Conservation (phyloP, 176 grass and related monocot species). For the bread wheat (Triticum aestivum) region IWGSC_CS_RefSeq_v2.1 NC_057804.1:564034003-564034502, state of each 20-base stretch:
- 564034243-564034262: slow-evolving; percentile 68
- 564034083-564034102: too few relatives aligned
- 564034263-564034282: slow-evolving; percentile 48
- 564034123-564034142: not conserved
- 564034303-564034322: slow-evolving; percentile 63
- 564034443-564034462: not conserved
- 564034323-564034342: not conserved
- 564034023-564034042: not conserved
- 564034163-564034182: not conserved
- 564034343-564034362: not conserved
- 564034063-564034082: not conserved
- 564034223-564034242: slow-evolving; percentile 73
- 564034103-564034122: too few relatives aligned
- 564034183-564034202: not conserved
- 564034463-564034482: not conserved
- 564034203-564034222: slow-evolving; percentile 4
- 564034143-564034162: not conserved
- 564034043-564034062: not conserved
- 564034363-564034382: not conserved
- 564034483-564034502: slow-evolving; percentile 15
- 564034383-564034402: slow-evolving; percentile 1
- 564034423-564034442: not conserved
- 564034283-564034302: slow-evolving; percentile 68
- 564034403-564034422: not conserved
- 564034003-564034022: not conserved